A percentile compares a stretch with the other conserved stretches of the same genome.
These are phyloP conservation scores for Globisporangium alternatum DNA, from an alignment of 352 stramenopile genomes.

Conservation along the genomic window DNA sequence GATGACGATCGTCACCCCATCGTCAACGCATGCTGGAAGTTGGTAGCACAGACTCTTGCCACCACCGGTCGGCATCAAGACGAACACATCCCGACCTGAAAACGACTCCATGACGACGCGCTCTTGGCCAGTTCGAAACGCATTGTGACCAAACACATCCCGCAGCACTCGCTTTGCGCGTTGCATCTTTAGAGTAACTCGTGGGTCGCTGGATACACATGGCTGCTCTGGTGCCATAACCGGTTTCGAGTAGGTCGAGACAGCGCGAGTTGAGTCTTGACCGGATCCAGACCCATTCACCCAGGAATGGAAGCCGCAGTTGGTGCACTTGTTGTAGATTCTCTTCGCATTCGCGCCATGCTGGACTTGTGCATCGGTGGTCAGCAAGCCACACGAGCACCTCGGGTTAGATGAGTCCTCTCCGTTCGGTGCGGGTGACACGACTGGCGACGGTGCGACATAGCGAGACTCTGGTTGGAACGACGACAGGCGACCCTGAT, in stretches of 20 bases:
- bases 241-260: slow-evolving; percentile 13
- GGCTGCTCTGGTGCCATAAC: slow-evolving; percentile 22
- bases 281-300: slow-evolving; percentile 29
- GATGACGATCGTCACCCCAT: slow-evolving; percentile 96
- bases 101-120: slow-evolving; percentile 94
- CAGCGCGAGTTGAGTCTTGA: slow-evolving; percentile 13
- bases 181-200: slow-evolving; percentile 63
- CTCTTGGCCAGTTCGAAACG: slow-evolving; percentile 95
- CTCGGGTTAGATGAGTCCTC: slow-evolving; percentile 22
- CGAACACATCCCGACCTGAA: slow-evolving; percentile 93
- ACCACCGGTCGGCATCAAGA: slow-evolving; percentile 98
- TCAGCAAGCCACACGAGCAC: slow-evolving; percentile 67
- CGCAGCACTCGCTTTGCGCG: slow-evolving; percentile 68
- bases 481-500: slow-evolving; percentile 18
- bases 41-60: slow-evolving; percentile 99
- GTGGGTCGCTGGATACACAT: slow-evolving; percentile 44
- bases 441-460: neutral
- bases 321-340: slow-evolving; percentile 67
- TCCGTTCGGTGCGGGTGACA: slow-evolving; percentile 11
- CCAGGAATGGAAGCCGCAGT: slow-evolving; percentile 80
- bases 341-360: slow-evolving; percentile 64
- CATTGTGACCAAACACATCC: slow-evolving; percentile 94
- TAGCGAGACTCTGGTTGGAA: slow-evolving; percentile 12
- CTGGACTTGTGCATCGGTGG: slow-evolving; percentile 54
- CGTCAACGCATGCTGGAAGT: slow-evolving; percentile 84